Evolutionary conservation across 495 filamentous ascomycete species (phyloP), one percentile per base, ranked within the genome.

Genomic region (Staphylotrichum longicolle): DNA sequence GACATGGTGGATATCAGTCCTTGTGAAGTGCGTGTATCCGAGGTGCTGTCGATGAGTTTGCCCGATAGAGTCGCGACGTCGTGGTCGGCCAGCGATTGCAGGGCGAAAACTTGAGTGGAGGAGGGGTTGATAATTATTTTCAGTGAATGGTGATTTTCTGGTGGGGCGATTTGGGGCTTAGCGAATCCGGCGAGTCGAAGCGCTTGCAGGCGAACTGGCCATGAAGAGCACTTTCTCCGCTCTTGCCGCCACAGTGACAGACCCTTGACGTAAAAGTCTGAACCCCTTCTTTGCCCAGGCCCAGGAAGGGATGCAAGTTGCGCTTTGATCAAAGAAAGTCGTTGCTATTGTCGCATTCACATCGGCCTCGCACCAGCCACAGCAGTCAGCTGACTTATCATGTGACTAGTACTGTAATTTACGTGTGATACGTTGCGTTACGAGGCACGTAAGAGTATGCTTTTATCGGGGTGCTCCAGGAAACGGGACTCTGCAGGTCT

Each of bases 1-100:
- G 94, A 98, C 88, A 91, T 92, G 58, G 64, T 86, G 71, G 64
- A 68, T 56, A 41, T 68, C 48, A 30, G 54, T 63, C 47, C 52
- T 49, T 55, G 37, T 11, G 15, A 15, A 59, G 39, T 40, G 35
- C 20, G 34, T 20, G 20, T 35, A 48, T 59, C 49, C 54, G 44
- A 41, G 54, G 57, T 9, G 54, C 15, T 40, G 63, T 42, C 52
- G 48, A 57, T 54, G 37, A 34, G 20, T 30, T 52, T 52, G 56
- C 45, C 51, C 58, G 58, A 46, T 69, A 47, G 54, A 0, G 62
- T 52, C 58, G 59, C 54, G 55, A 40, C 54, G 50, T 65, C 56
- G 64, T 60, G 62, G 59, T 39, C 50, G 37, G 61, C 41, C 47
- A 60, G 53, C 58, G 58, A 53, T 52, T 61, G 61, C 61, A 63